These are phyloP conservation scores for Syncephalastrum contaminatum DNA, from an alignment of 371 early-diverging fungal genomes.

Conservation along the genomic window DNA sequence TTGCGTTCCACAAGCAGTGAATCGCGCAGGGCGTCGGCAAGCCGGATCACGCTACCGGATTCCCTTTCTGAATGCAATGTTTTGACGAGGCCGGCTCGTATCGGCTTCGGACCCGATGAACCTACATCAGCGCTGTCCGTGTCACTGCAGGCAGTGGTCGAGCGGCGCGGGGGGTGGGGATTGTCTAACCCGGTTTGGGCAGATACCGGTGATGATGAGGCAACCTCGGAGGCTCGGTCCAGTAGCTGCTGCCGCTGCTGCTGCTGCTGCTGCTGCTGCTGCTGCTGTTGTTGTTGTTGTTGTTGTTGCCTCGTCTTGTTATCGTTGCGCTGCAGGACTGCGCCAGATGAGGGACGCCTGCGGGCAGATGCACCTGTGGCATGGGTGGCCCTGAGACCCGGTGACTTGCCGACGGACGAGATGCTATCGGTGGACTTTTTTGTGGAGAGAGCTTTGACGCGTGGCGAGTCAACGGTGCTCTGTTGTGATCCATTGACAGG, in stretches of 20 bases:
- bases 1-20: slow-evolving; percentile 31
- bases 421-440: slow-evolving; percentile 22
- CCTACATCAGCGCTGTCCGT: too few species aligned
- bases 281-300: neutral
- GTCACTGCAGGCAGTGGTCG: too few species aligned
- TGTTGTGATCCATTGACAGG: slow-evolving; percentile 4
- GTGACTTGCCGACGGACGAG: neutral
- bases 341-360: slow-evolving; percentile 3
- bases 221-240: slow-evolving; percentile 3
- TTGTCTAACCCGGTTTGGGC: too few species aligned
- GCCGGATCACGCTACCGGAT: slow-evolving; percentile 13
- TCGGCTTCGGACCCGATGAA: too few species aligned
- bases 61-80: too few species aligned
- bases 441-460: slow-evolving; percentile 17
- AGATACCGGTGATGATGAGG: too few species aligned
- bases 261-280: neutral
- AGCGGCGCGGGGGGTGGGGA: too few species aligned
- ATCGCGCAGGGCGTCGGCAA: slow-evolving; percentile 38
- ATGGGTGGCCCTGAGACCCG: too few species aligned
- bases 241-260: neutral
- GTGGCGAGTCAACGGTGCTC: slow-evolving; percentile 17
- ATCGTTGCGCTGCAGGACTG: slow-evolving; percentile 1
- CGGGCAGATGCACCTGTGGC: neutral
- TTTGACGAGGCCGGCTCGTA: too few species aligned
- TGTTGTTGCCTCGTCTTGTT: neutral